phyloP scores from a whole-genome alignment of 2,329 filamentous ascomycete genomes.

The Sporothrix curviconia region DNA sequence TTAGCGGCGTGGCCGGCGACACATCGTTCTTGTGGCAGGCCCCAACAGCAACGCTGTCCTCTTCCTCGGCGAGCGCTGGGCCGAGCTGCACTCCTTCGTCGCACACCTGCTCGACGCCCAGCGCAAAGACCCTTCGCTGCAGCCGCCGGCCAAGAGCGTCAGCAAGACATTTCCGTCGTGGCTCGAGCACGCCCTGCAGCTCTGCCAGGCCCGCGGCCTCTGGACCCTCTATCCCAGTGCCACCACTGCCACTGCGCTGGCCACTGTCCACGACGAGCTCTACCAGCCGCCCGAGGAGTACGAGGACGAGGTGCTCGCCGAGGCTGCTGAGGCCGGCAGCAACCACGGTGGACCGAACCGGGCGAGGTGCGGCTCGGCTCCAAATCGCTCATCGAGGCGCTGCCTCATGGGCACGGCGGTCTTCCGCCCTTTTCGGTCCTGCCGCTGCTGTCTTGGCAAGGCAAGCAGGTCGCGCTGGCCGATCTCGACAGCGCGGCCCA shows the following conservation, averaged over 20 bases:
- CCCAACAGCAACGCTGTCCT: slow-evolving; percentile 73
- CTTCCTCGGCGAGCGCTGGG: slow-evolving; percentile 80
- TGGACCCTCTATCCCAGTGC: slow-evolving; percentile 70
- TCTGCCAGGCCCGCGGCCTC: slow-evolving; percentile 72
- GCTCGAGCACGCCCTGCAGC: slow-evolving; percentile 69
- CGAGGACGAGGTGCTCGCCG: slow-evolving; percentile 23
- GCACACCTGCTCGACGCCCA: slow-evolving; percentile 49
- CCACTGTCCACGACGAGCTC: slow-evolving; percentile 72
- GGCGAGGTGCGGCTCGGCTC: slow-evolving; percentile 30
- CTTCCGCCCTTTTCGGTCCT: slow-evolving; percentile 41
- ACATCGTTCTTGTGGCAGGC: slow-evolving; percentile 77
- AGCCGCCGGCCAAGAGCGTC: slow-evolving; percentile 46
- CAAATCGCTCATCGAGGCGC: slow-evolving; percentile 44
- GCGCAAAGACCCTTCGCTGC: slow-evolving; percentile 32
- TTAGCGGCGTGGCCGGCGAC: slow-evolving; percentile 21
- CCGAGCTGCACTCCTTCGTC: slow-evolving; percentile 75
- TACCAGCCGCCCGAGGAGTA: slow-evolving; percentile 67
- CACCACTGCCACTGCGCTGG: slow-evolving; percentile 47
- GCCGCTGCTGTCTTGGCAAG: slow-evolving; percentile 60
- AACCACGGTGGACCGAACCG: neutral
- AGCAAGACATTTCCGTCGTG: slow-evolving; percentile 65
- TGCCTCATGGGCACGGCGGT: slow-evolving; percentile 34
- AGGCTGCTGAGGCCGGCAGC: neutral
- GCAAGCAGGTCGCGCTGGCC: slow-evolving; percentile 36
- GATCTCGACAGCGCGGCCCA: slow-evolving; percentile 39